A percentile compares a stretch with the other conserved stretches of the same genome.
These are phyloP conservation scores for Penicillium digitatum DNA, from an alignment of 2,329 filamentous ascomycete species.

Conservation along the genomic window DNA sequence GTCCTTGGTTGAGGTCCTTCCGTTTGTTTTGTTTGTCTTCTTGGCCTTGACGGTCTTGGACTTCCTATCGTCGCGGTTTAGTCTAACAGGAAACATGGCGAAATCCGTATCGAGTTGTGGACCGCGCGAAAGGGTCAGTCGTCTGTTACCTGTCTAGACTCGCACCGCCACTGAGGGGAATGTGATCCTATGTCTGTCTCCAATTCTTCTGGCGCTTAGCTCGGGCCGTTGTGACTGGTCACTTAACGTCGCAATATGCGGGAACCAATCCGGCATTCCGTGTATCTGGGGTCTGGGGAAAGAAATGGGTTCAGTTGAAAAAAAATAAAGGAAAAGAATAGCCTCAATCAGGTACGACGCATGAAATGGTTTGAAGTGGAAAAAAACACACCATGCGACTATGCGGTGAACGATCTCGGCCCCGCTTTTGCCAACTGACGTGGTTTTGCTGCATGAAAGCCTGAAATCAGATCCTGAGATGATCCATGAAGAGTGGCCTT, in stretches of 20 bases:
- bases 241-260: constrained; percentile 14
- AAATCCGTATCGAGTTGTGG: constrained; percentile 1
- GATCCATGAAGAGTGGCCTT: neutral
- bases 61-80: constrained; percentile 34
- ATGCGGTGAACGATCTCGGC: constrained; percentile 18
- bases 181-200: constrained; percentile 20
- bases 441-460: constrained; percentile 32
- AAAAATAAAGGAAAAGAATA: constrained; percentile 9
- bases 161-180: constrained; percentile 6
- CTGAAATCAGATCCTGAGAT: constrained; percentile 11
- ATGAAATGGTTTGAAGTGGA: constrained; percentile 1
- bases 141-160: constrained; percentile 11
- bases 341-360: constrained; percentile 13
- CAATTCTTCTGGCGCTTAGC: constrained; percentile 32
- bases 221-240: constrained; percentile 19
- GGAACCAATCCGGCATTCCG: constrained; percentile 1
- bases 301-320: neutral
- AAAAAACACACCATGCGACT: constrained; percentile 2
- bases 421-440: constrained; percentile 17
- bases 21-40: neutral
- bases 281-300: neutral
- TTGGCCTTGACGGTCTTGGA: neutral
- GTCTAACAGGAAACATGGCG: constrained; percentile 39
- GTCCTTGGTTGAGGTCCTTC: constrained; percentile 32
- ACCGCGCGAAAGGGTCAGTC: constrained; percentile 1